Evolutionary conservation across 257 asterid genomes (phyloP), one percentile per base, ranked within the genome.

Genomic region (Fraxinus pennsylvanica): DNA sequence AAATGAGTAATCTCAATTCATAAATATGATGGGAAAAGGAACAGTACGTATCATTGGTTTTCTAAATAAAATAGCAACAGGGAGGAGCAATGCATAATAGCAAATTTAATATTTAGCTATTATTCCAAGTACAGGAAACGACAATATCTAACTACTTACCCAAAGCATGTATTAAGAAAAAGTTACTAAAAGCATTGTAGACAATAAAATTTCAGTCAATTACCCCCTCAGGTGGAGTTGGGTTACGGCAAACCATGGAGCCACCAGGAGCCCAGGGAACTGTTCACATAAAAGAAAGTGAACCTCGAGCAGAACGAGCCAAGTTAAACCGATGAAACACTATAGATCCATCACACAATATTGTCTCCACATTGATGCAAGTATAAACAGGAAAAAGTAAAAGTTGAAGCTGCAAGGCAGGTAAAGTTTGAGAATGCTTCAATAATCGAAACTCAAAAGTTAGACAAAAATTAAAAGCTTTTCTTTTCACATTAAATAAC

Each of bases 231-330:
- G 99, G 97, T 32, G 99, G 99, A 54, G 90, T 78, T 15, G 97
- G 98, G 84, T 95, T 95, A 78, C 97, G 83, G 86, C 94, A 89
- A 84, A 94, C 92, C 87, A 93, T 95, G 89, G 90, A 59, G 86
- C 99, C 99, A 76, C 99, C 98, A 80, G 99, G 99, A 81, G 99
- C 99, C 99, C 99, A 95, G 45, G 97, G 97, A 78, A 94, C 98
- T 94, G 97, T 77, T 65, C 67, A 88, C 29, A 83, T 29, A 79
- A 72, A 70, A 71, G 39, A 2, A 67, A 33, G 19, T 82, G 32
- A 84, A 74, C 57, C 74, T 75, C 74, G 47, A 68, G 27, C 14
- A 68, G 6, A 63, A 75, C 7, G 68, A 59, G 63, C 39, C 69
- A 21, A 76, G 27, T 12, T 6, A 65, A 65, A 59, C 30, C 21